Conservation (phyloP, 2,329 filamentous ascomycete species). For the Paecilomyces fulvus region DNA sequence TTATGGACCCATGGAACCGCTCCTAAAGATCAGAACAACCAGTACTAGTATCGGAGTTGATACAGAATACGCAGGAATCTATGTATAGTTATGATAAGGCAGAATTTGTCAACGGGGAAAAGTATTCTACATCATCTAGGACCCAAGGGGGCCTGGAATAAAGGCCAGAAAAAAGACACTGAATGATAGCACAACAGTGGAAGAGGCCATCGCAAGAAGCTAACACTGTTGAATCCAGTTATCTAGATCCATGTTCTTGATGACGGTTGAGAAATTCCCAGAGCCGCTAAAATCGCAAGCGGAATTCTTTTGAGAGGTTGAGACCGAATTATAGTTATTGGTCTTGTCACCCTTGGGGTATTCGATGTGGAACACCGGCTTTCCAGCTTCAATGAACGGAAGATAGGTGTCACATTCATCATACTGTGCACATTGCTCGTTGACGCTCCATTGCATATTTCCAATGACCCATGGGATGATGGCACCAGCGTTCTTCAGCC, state of each 20-base stretch:
- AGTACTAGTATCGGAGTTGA: too few relatives aligned
- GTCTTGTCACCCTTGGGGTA: constrained; percentile 49
- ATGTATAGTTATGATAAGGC: too few relatives aligned
- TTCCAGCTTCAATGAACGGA: constrained; percentile 50
- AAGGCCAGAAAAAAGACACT: not conserved
- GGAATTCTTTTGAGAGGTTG: constrained; percentile 21
- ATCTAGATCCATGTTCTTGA: constrained; percentile 58
- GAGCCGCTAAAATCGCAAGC: constrained; percentile 43
- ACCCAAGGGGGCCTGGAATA: not conserved
- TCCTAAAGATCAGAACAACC: too few relatives aligned
- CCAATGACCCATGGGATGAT: constrained; percentile 47
- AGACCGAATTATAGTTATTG: constrained; percentile 26
- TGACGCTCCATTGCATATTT: constrained; percentile 57
- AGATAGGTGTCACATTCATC: constrained; percentile 51
- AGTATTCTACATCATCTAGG: too few relatives aligned
- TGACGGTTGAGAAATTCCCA: constrained; percentile 52
- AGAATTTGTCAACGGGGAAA: too few relatives aligned
- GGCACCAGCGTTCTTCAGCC: constrained; percentile 59
- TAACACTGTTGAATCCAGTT: constrained; percentile 54
- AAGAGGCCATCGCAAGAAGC: not conserved
- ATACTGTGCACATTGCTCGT: constrained; percentile 59
- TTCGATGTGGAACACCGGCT: constrained; percentile 67
- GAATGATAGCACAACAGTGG: not conserved
- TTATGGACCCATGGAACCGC: too few relatives aligned
- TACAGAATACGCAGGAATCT: too few relatives aligned